These are phyloP conservation scores for Saitozyma sp. DNA, from an alignment of 768 basidiomycete genomes.

Conservation along the genomic window DNA sequence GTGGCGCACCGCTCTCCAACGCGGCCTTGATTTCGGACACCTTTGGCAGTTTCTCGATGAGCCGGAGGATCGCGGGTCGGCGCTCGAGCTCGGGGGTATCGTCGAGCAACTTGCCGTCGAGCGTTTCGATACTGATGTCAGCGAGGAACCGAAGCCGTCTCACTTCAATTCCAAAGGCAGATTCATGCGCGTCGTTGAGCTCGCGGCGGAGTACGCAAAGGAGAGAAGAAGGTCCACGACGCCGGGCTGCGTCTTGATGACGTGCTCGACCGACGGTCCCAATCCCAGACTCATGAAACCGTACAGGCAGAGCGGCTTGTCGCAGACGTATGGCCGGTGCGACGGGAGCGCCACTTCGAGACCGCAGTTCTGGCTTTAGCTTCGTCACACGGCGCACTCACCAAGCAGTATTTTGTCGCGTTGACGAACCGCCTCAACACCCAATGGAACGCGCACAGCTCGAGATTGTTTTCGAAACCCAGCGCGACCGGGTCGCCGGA, in stretches of 20 bases:
- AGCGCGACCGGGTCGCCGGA: slow-evolving; percentile 22
- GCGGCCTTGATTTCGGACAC: slow-evolving; percentile 22
- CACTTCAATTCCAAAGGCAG: slow-evolving; percentile 29
- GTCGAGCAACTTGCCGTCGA: slow-evolving; percentile 32
- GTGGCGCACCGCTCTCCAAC: slow-evolving; percentile 13
- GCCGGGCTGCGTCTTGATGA: slow-evolving; percentile 28
- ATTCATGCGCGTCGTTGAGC: slow-evolving; percentile 27
- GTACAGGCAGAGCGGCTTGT: slow-evolving; percentile 30
- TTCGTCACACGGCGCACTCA: slow-evolving; percentile 2
- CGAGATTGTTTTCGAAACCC: slow-evolving; percentile 24
- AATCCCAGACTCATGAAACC: slow-evolving; percentile 35
- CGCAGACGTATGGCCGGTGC: slow-evolving; percentile 35
- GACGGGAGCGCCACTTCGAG: slow-evolving; percentile 21
- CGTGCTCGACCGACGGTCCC: slow-evolving; percentile 36
- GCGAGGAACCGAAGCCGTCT: background rate
- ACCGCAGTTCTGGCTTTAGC: slow-evolving; percentile 29
- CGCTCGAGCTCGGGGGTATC: slow-evolving; percentile 7
- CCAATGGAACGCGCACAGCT: slow-evolving; percentile 29
- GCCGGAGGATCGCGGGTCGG: slow-evolving; percentile 21
- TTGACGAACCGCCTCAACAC: slow-evolving; percentile 25
- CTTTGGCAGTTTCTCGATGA: slow-evolving; percentile 31
- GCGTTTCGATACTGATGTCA: slow-evolving; percentile 7
- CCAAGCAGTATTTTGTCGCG: slow-evolving; percentile 33
- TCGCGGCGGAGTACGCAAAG: slow-evolving; percentile 31
- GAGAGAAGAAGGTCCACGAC: slow-evolving; percentile 36